Conservation (phyloP, 2,329 filamentous ascomycete genomes). For the Neoscytalidium dimidiatum region DNA sequence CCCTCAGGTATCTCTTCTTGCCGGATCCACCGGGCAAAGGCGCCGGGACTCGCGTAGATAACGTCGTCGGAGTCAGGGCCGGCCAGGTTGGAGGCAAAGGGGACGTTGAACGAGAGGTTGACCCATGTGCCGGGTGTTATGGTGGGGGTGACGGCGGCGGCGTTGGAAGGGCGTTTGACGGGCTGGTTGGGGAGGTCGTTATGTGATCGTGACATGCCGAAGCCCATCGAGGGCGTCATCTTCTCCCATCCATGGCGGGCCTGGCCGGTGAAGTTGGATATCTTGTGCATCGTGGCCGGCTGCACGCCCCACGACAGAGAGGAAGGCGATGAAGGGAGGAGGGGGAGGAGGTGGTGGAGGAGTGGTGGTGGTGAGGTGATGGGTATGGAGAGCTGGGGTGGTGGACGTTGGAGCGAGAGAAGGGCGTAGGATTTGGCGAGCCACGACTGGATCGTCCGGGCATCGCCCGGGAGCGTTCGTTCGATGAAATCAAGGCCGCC, state of each 20-base stretch:
- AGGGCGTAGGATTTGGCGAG: conserved; percentile 20
- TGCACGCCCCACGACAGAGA: conserved; percentile 17
- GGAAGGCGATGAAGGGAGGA: conserved; percentile 9
- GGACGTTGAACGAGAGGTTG: conserved; percentile 95
- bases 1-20: conserved; percentile 83
- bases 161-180: conserved; percentile 58
- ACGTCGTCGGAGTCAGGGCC: conserved; percentile 95
- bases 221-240: conserved; percentile 63
- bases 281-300: conserved; percentile 61
- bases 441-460: conserved; percentile 8
- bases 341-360: conserved; percentile 7
- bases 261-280: conserved; percentile 66
- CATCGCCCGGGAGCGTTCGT: conserved; percentile 14
- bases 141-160: conserved; percentile 56
- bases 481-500: conserved; percentile 17
- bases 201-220: conserved; percentile 63
- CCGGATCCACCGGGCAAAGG: conserved; percentile 90
- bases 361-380: conserved; percentile 20
- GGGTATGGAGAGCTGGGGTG: conserved; percentile 20
- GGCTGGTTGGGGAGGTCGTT: conserved; percentile 55
- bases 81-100: conserved; percentile 87
- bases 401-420: conserved; percentile 22
- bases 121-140: conserved; percentile 75
- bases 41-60: conserved; percentile 84
- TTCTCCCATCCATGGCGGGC: conserved; percentile 69